phyloP scores from a whole-genome alignment of 495 filamentous ascomycete genomes.

The Hypomontagnella submonticulosa region DNA sequence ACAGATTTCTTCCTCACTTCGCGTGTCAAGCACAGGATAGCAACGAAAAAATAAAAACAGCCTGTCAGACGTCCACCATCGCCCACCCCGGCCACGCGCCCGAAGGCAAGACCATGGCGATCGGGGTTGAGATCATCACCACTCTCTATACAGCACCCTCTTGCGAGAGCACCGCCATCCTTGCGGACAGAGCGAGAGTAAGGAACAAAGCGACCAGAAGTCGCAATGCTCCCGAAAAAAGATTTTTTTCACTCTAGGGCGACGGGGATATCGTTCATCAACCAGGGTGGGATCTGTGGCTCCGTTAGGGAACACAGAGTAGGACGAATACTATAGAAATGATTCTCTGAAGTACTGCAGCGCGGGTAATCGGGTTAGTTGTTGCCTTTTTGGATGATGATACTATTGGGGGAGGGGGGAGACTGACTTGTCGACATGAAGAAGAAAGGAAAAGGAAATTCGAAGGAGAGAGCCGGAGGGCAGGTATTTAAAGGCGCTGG shows the following conservation, averaged over 20 bases:
- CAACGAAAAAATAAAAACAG: slow-evolving; percentile 59
- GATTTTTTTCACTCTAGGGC: slow-evolving; percentile 68
- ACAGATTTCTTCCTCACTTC: slow-evolving; percentile 61
- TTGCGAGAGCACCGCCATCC: slow-evolving; percentile 55
- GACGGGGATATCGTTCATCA: slow-evolving; percentile 70
- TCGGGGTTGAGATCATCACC: slow-evolving; percentile 72
- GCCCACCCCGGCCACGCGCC: slow-evolving; percentile 68
- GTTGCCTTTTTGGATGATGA: no score
- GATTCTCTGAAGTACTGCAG: slow-evolving; percentile 61
- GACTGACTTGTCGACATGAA: slow-evolving; percentile 47
- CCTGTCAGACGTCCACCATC: slow-evolving; percentile 74
- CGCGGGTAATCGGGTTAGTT: slow-evolving; percentile 21
- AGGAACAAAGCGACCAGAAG: slow-evolving; percentile 41
- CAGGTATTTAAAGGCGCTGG: slow-evolving; percentile 49
- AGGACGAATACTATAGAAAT: slow-evolving; percentile 90
- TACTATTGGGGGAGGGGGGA: slow-evolving; percentile 6
- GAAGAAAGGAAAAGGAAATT: slow-evolving; percentile 46
- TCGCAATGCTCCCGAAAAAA: slow-evolving; percentile 43
- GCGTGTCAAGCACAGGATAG: slow-evolving; percentile 51
- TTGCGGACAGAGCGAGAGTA: slow-evolving; percentile 64
- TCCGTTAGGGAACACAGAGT: slow-evolving; percentile 80
- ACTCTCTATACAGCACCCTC: slow-evolving; percentile 66
- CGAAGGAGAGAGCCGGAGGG: slow-evolving; percentile 15
- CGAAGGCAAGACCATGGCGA: slow-evolving; percentile 60
- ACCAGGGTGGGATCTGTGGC: slow-evolving; percentile 72